phyloP scores from a whole-genome alignment of 345 rosid species.

The Cardiospermum halicacabum region DNA sequence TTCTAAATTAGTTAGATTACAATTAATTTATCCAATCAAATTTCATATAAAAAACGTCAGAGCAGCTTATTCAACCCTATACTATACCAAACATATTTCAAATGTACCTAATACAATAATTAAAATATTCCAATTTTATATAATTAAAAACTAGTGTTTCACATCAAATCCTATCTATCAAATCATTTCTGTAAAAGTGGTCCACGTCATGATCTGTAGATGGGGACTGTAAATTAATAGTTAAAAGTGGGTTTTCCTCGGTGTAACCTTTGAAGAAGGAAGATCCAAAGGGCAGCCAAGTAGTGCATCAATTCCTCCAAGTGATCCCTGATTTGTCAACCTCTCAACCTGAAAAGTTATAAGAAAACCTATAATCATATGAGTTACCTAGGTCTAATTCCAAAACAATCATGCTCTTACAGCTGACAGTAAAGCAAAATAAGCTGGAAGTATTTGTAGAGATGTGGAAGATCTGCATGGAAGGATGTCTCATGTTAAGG shows the following conservation, averaged over 20 bases:
- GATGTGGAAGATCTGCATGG: slow-evolving; percentile 48
- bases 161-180: too few species aligned
- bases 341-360: slow-evolving; percentile 55
- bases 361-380: slow-evolving; percentile 1
- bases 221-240: too few species aligned
- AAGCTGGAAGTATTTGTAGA: slow-evolving; percentile 70
- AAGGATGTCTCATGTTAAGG: slow-evolving; percentile 22
- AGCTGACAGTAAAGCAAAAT: slow-evolving; percentile 66
- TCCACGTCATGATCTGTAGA: too few species aligned
- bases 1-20: too few species aligned
- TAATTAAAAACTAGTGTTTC: too few species aligned
- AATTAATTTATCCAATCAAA: too few species aligned
- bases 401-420: slow-evolving; percentile 40
- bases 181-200: too few species aligned
- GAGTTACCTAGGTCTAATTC: slow-evolving; percentile 15
- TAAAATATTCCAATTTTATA: too few species aligned
- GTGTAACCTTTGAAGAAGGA: slow-evolving; percentile 65
- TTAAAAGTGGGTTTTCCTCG: background rate
- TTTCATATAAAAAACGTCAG: too few species aligned
- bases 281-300: slow-evolving; percentile 88
- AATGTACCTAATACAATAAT: too few species aligned
- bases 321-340: slow-evolving; percentile 73
- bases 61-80: too few species aligned
- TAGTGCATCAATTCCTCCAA: slow-evolving; percentile 81
- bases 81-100: too few species aligned